Evolutionary conservation across 2,329 filamentous ascomycete species (phyloP).

Genomic region (Rhinocladiella mackenziei): DNA sequence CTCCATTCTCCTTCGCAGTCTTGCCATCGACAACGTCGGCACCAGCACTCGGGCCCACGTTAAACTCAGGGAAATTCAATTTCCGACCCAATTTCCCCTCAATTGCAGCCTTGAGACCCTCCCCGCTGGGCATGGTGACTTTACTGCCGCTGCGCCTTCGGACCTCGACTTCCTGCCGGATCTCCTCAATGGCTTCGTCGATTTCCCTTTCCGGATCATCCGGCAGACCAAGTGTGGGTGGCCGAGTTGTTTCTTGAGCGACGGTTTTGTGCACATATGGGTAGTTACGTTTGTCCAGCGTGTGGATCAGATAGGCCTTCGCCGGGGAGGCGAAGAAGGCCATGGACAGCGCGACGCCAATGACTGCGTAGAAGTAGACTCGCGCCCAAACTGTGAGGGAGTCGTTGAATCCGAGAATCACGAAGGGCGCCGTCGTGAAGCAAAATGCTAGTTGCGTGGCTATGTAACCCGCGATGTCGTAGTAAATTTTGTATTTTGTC

Average conservation of each 20-base stretch:
- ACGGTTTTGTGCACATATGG: conserved; percentile 42
- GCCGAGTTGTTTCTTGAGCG: conserved; percentile 57
- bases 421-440: conserved; percentile 79
- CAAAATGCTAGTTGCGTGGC: conserved; percentile 77
- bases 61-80: conserved; percentile 16
- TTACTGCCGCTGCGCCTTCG: conserved; percentile 47
- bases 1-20: neutral
- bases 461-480: conserved; percentile 73
- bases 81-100: conserved; percentile 19
- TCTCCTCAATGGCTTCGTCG: conserved; percentile 71
- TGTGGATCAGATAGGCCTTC: conserved; percentile 57
- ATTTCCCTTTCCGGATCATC: conserved; percentile 71
- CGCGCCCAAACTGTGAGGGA: conserved; percentile 74
- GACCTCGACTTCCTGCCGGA: conserved; percentile 67
- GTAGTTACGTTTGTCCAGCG: conserved; percentile 55
- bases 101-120: conserved; percentile 52
- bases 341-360: conserved; percentile 62
- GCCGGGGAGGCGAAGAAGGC: conserved; percentile 76
- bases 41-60: conserved; percentile 6
- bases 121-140: conserved; percentile 44
- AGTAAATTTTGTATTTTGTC: conserved; percentile 72
- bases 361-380: conserved; percentile 81
- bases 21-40: neutral
- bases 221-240: conserved; percentile 72
- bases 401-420: conserved; percentile 68